These are phyloP conservation scores for Clonostachys rosea DNA, from an alignment of 2,329 filamentous ascomycete species.

Conservation along the genomic window DNA sequence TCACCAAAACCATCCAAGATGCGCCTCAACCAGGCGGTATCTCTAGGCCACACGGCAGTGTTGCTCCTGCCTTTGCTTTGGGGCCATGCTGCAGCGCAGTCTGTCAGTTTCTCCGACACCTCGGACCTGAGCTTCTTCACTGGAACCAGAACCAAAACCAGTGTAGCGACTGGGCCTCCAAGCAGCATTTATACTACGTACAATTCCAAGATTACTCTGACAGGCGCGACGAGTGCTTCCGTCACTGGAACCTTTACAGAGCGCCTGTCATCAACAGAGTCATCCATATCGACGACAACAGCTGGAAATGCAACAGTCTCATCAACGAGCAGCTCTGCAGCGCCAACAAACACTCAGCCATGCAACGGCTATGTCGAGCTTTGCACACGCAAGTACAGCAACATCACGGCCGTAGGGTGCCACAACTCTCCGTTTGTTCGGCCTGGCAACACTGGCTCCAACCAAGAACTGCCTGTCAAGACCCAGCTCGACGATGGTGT, in stretches of 20 bases:
- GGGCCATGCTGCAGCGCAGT: conserved; percentile 1
- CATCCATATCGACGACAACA: conserved; percentile 29
- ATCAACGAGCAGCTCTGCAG: conserved; percentile 10
- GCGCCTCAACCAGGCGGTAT: too few relatives aligned
- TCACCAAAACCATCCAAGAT: too few relatives aligned
- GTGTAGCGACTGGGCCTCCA: conserved; percentile 32
- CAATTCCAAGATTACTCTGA: conserved; percentile 35
- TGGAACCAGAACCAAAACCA: conserved; percentile 27
- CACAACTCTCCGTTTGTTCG: conserved; percentile 80
- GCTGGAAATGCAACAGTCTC: conserved; percentile 38
- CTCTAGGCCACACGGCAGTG: too few relatives aligned
- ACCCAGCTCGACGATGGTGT: conserved; percentile 75
- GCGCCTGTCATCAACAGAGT: conserved; percentile 17
- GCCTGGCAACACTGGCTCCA: conserved; percentile 67
- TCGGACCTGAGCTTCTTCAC: conserved; percentile 27
- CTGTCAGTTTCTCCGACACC: conserved; percentile 19
- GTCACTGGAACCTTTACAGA: conserved; percentile 28
- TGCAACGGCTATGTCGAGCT: conserved; percentile 80
- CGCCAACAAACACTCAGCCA: conserved; percentile 65
- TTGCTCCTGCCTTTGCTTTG: too few relatives aligned
- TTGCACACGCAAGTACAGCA: conserved; percentile 72
- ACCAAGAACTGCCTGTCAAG: conserved; percentile 65
- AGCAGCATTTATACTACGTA: conserved; percentile 29
- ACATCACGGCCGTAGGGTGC: conserved; percentile 72
- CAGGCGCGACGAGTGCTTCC: conserved; percentile 22